Conservation (phyloP, 257 asterid genomes). For the Lavandula angustifolia region DNA sequence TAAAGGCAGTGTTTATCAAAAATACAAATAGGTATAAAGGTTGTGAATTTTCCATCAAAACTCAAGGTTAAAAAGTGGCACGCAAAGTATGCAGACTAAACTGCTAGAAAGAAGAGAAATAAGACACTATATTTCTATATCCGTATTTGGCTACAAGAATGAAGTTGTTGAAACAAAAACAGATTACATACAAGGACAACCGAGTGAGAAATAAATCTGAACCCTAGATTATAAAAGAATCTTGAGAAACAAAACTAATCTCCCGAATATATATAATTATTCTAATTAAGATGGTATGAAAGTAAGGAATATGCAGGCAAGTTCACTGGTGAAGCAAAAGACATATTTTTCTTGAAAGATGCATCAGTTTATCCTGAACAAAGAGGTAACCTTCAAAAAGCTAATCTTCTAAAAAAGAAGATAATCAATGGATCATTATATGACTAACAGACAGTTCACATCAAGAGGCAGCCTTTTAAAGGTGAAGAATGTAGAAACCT, state of each 20-base stretch:
- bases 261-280: slow-evolving; percentile 45
- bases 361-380: slow-evolving; percentile 59
- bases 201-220: slow-evolving; percentile 16
- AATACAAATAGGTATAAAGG: too few species aligned
- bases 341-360: slow-evolving; percentile 47
- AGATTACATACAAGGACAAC: slow-evolving; percentile 15
- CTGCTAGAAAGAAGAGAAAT: too few species aligned
- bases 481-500: not conserved
- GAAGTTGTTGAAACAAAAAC: slow-evolving; percentile 13
- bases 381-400: slow-evolving; percentile 28
- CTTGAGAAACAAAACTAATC: slow-evolving; percentile 43
- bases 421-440: slow-evolving; percentile 20
- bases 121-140: too few species aligned
- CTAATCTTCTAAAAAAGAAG: slow-evolving; percentile 12
- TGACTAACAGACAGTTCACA: slow-evolving; percentile 16
- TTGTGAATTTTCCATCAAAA: too few species aligned
- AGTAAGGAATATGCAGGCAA: slow-evolving; percentile 54
- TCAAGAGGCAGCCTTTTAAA: slow-evolving; percentile 19
- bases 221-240: slow-evolving; percentile 15
- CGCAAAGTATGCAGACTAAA: too few species aligned
- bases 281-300: slow-evolving; percentile 42
- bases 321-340: slow-evolving; percentile 50
- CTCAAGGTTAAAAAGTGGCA: too few species aligned
- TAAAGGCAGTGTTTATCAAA: too few species aligned
- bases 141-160: too few species aligned